Evolutionary conservation across 192 early-diverging fungal genomes (phyloP).

Genomic region (Entophlyctis helioformis): DNA sequence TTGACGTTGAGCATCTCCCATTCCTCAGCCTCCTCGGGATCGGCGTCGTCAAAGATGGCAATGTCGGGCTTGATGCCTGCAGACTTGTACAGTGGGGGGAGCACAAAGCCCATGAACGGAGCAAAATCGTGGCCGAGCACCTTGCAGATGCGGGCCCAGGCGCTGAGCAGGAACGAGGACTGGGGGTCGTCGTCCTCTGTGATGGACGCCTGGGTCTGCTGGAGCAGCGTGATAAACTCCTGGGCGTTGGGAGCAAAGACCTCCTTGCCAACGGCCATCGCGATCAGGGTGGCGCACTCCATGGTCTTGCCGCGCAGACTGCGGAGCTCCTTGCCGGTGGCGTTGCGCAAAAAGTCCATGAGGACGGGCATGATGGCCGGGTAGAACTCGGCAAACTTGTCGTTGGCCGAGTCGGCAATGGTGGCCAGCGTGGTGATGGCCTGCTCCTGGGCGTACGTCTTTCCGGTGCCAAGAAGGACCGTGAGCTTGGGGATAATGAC

Average conservation of each 20-base stretch:
- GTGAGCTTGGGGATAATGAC: constrained; percentile 78
- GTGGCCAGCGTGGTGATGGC: constrained; percentile 96
- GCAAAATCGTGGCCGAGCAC: constrained; percentile 89
- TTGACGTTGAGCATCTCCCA: constrained; percentile 93
- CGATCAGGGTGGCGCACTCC: constrained; percentile 91
- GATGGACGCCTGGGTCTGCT: constrained; percentile 58
- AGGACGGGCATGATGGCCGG: constrained; percentile 90
- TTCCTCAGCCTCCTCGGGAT: constrained; percentile 90
- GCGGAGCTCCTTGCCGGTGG: constrained; percentile 75
- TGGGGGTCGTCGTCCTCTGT: constrained; percentile 91
- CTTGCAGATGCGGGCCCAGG: constrained; percentile 96
- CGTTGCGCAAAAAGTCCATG: constrained; percentile 74
- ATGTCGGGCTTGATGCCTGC: constrained; percentile 88
- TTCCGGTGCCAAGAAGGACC: constrained; percentile 67
- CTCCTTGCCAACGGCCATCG: constrained; percentile 85
- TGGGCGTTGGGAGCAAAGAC: constrained; percentile 67
- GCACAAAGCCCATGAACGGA: constrained; percentile 81
- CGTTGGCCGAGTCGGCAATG: constrained; percentile 90
- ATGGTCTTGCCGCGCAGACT: constrained; percentile 91
- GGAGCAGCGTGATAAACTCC: constrained; percentile 71
- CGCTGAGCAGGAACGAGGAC: constrained; percentile 79
- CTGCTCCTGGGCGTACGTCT: constrained; percentile 96
- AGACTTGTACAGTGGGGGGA: constrained; percentile 77
- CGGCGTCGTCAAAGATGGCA: constrained; percentile 73
- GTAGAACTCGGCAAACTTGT: constrained; percentile 85